Evolutionary conservation across 441 rosid genomes (phyloP), one percentile per base, ranked within the genome.

Genomic region (Croton setiger): DNA sequence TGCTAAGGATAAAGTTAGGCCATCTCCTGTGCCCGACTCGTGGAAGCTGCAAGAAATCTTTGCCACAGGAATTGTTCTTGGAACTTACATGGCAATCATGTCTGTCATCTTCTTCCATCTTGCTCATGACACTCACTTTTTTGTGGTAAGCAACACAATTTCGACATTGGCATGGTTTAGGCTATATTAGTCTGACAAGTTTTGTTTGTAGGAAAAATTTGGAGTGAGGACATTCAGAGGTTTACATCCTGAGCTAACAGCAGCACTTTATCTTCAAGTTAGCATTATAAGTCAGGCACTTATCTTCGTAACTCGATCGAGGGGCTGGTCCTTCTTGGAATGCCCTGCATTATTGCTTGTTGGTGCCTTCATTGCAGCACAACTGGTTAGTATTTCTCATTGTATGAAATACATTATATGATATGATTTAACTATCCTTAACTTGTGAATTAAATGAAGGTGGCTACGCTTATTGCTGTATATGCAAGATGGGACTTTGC

Each of bases 221-320:
- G 96, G 96, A 0, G 88, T 90, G 72, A 83, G 57, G 75, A 57
- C 78, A 36, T 79, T 91, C 2, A 72, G 67, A 58, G 85, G 69
- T 0, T 76, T 76, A 0, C 72, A 61, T 1, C 76, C 82, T 58
- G 85, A 87, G 83, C 87, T 94, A 17, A 84, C 89, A 36, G 88
- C 98, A 37, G 98, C 97, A 70, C 70, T 94, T 20, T 94, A 91
- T 79, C 93, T 94, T 68, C 98, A 94, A 86, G 98, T 91, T 56
- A 94, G 98, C 80, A 94, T 92, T 53, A 87, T 94, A 67, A 93
- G 98, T 77, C 97, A 88, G 76, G 98, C 98, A 44, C 96, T 93
- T 56, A 93, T 93, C 73, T 89, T 91, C 53, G 97, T 93, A 15
- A 94, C 98, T 2, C 77, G 98, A 68, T 89, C 97, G 33, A 81